Base-by-base conservation (phyloP, 2,329 filamentous ascomycete species). In the Penicillium griseofulvum region DNA sequence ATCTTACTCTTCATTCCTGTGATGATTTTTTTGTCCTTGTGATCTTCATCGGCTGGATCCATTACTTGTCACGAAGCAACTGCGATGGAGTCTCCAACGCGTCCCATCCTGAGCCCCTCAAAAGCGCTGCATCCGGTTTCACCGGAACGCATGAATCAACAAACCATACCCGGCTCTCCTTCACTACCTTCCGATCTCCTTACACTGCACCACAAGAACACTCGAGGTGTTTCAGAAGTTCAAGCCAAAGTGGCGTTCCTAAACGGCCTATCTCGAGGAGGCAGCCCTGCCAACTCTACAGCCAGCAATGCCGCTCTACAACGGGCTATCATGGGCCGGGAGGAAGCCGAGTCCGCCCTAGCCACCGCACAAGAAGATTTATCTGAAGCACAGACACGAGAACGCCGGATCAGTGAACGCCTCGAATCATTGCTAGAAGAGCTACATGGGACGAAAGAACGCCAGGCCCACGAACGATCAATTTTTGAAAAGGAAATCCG, bases 401-500 rank as follows among this genome's bases (percentile, higher is more conserved):
- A 79, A 60, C 71, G 73, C 42, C 68, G 75, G 51, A 74, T 79
- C 28, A 75, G 75, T 45, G 74, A 78, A 59, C 68, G 75, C 54
- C 71, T 79, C 43, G 74, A 78, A 59, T 71, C 72, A 9, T 62
- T 77, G 46, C 60, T 83, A 67, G 82, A 82, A 62, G 81, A 84
- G 62, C 68, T 81, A 34, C 75, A 80, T 33, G 71, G 74, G 11
- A 72, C 77, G 14, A 83, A 83, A 64, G 78, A 80, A 60, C 74
- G 80, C 36, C 76, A 81, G 56, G 69, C 68, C 12, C 74, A 79
- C 52, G 76, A 79, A 59, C 69, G 77, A 58, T 63, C 71, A 2
- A 66, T 83, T 7, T 84, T 82, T 59, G 81, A 84, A 60, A 84
- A 83, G 59, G 82, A 85, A 63, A 75, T 84, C 31, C 73, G 81